phyloP scores from a whole-genome alignment of 2,329 filamentous ascomycete genomes.

The Calonectria naviculata region DNA sequence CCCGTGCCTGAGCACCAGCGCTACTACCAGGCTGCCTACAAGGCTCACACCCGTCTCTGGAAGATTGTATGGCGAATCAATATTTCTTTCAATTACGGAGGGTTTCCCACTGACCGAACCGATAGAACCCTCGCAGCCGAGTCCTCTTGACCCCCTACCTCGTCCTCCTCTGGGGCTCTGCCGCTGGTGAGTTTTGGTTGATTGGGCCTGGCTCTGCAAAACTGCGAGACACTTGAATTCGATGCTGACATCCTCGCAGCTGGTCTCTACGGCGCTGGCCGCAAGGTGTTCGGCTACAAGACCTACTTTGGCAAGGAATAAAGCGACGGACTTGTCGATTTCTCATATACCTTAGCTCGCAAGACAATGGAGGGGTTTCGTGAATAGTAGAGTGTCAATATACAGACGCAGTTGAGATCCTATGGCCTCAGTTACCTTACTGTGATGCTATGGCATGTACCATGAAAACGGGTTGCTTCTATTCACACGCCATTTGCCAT shows the following conservation, averaged over 20 bases:
- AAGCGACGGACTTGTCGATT: conserved; percentile 23
- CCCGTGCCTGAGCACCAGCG: conserved; percentile 80
- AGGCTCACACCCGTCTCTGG: conserved; percentile 77
- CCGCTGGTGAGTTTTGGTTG: conserved; percentile 64
- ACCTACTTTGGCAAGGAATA: conserved; percentile 76
- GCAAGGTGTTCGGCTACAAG: conserved; percentile 82
- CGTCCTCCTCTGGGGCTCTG: conserved; percentile 69
- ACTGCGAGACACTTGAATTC: not conserved
- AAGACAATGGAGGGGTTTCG: conserved; percentile 27
- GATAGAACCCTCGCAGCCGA: conserved; percentile 73
- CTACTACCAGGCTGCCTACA: conserved; percentile 79
- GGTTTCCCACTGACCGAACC: conserved; percentile 33
- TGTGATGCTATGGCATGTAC: conserved; percentile 11
- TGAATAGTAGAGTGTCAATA: conserved; percentile 42
- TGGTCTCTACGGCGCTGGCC: conserved; percentile 77
- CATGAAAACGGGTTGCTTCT: conserved; percentile 34
- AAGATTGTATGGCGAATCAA: conserved; percentile 71
- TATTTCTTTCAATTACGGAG: conserved; percentile 4
- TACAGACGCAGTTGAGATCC: conserved; percentile 34
- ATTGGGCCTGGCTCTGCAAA: not conserved
- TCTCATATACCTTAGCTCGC: conserved; percentile 17
- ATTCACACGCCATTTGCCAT: conserved; percentile 44
- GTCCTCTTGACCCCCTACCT: conserved; percentile 77
- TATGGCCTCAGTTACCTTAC: conserved; percentile 14
- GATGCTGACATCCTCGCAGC: conserved; percentile 49